Percentiles rank a stretch among this genome's conserved stretches.
Evolutionary conservation across 202 grass and related monocot genomes (phyloP).

Genomic region (Brachypodium distachyon): DNA sequence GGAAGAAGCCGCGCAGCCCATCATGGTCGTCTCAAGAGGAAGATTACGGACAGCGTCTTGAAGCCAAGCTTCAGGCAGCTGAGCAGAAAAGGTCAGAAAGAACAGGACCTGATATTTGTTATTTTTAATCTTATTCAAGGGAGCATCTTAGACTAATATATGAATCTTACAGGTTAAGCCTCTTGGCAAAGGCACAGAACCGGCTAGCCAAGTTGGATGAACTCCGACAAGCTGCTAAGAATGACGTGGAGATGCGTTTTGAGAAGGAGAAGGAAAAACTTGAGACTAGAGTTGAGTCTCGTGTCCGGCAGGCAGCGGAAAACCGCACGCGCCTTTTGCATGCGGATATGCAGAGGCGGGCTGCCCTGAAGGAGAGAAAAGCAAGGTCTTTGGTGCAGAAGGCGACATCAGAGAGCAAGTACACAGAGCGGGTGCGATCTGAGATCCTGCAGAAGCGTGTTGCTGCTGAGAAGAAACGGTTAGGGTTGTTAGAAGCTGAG

Average conservation of each 20-base stretch:
- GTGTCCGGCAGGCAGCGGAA: constrained; percentile 70
- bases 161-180: constrained; percentile 43
- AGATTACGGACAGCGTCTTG: constrained; percentile 74
- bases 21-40: constrained; percentile 99
- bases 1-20: constrained; percentile 85
- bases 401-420: constrained; percentile 54
- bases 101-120: not conserved
- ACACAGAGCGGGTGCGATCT: constrained; percentile 66
- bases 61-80: constrained; percentile 86
- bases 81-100: constrained; percentile 77
- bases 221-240: constrained; percentile 80
- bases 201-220: constrained; percentile 80
- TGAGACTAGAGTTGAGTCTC: constrained; percentile 73
- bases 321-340: constrained; percentile 71
- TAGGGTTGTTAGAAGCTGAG: constrained; percentile 80
- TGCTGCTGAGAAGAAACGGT: constrained; percentile 86
- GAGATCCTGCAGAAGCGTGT: constrained; percentile 66
- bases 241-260: constrained; percentile 60
- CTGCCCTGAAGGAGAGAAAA: constrained; percentile 74
- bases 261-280: constrained; percentile 92
- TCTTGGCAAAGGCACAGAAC: constrained; percentile 72
- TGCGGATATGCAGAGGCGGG: constrained; percentile 53
- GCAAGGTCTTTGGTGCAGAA: constrained; percentile 60
- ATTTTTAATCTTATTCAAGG: not conserved
- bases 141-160: not conserved